Evolutionary conservation across 768 basidiomycete species (phyloP), one percentile per base, ranked within the genome.

Genomic region (Phlebiopsis flavidoalba): DNA sequence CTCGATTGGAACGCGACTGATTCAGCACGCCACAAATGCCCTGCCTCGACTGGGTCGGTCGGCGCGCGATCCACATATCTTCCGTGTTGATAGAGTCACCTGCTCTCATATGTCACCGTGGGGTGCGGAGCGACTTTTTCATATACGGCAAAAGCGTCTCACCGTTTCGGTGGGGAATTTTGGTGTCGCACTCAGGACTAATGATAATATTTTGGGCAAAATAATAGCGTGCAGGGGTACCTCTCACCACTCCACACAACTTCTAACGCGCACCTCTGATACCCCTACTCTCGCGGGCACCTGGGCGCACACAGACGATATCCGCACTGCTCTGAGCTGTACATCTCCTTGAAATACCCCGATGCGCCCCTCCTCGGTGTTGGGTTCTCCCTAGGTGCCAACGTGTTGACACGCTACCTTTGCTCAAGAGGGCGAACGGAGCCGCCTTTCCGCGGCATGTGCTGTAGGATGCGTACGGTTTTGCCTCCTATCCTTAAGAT

Each of bases 351-450:
- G 52, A 70, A 72, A 62, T 95, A 87, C 66, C 95, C 96, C 1
- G 75, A 80, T 10, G 93, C 96, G 0, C 91, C 88, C 3, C 76
- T 98, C 40, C 74, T 96, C 17, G 96, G 91, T 14, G 74, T 97
- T 10, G 93, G 95, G 7, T 98, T 96, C 77, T 97, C 94, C 4
- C 83, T 99, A 40, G 97, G 96, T 47, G 91, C 95, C 47, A 93
- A 92, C 70, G 89, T 98, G 37, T 75, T 98, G 66, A 89, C 93
- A 36, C 82, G 92, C 63, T 97, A 97, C 72, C 75, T 95, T n/a
- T 54, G 93, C 89, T 5, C 89, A 96, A 74, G 90, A 96, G 70
- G 86, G 89, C 14, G 77, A 77, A 40, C 67, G 76, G 21, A 83
- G 84, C 67, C 82, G 88, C 61, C 71, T 94, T 35, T 73, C 73